Evolutionary conservation across 2,329 filamentous ascomycete genomes (phyloP), one percentile per base, ranked within the genome.

Genomic region (Fusarium sp.): DNA sequence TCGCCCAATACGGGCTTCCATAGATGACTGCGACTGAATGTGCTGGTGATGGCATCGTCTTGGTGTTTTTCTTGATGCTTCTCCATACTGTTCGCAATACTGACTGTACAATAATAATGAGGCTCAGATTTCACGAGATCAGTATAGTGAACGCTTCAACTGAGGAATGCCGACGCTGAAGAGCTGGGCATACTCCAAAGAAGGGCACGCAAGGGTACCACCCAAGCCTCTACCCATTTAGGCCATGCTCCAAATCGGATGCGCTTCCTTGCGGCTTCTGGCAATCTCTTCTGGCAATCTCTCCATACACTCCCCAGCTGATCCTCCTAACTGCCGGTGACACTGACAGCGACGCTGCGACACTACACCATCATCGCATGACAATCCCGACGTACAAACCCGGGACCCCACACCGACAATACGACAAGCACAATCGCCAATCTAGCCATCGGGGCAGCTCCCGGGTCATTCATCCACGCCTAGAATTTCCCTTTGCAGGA

Each of bases 1-100:
- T 78, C 76, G 4, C 73, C 72, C 7, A 69, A 42, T 7, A 75
- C 28, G 16, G 65, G 58, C 16, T 62, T 72, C 67, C 71, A 72
- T 37, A 72, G 28, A 39, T 65, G 44, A 21, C 26, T 53, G 10
- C 56, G 49, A 4, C 21, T 51, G 19, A 58, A 60, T 7, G 42
- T 43, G 25, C 31, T 26, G 28, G 28, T 14, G 28, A 30, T 30
- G 28, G 28, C 28, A 30, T 30, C 44, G 31, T 57, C 46, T 44
- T 73, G 54, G 3, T 66, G 59, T 12, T 69, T 68, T 44, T 61
- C 46, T 44, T 73, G 62, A 2, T 66, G 59, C 8, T 69, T 68
- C 34, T 74, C 53, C 69, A 71, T 72, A 7, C 19, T 28, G 7
- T 25, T 1, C 7, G 4, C 37, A 13, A 1, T 19, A 3, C 10